A percentile compares a stretch with the other conserved stretches of the same genome.
These are phyloP conservation scores for Penicillium sp. DNA, from an alignment of 2,329 filamentous ascomycete genomes.

Conservation along the genomic window DNA sequence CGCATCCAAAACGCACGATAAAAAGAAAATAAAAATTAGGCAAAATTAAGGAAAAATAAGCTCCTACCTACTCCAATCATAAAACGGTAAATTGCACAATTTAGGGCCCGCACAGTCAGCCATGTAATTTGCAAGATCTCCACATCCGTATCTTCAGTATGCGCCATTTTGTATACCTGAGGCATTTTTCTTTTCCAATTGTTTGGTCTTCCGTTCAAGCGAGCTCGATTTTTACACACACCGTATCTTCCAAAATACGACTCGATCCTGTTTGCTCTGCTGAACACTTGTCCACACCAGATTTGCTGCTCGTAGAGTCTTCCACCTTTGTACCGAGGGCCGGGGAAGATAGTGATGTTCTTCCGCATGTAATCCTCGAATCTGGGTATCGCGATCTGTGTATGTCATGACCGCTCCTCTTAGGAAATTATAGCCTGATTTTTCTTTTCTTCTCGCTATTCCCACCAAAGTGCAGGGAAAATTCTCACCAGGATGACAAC, in stretches of 20 bases:
- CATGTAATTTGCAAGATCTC: conserved; percentile 2
- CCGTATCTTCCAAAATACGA: background rate
- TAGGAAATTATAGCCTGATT: background rate
- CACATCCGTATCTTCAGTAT: conserved; percentile 14
- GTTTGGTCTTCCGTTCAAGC: conserved; percentile 8
- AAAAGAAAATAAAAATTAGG: background rate
- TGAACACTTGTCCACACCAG: background rate
- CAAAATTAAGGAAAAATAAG: conserved; percentile 22
- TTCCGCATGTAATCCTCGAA: background rate
- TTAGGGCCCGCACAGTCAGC: background rate
- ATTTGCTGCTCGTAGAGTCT: background rate
- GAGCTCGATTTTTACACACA: background rate
- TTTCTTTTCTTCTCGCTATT: background rate
- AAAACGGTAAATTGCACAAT: background rate
- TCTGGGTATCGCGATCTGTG: background rate
- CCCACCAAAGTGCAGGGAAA: too few relatives aligned
- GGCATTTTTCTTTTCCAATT: conserved; percentile 27
- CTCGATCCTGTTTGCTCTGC: background rate
- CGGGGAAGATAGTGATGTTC: background rate
- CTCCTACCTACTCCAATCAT: conserved; percentile 9
- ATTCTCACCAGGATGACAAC: too few relatives aligned
- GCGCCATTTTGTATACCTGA: conserved; percentile 27
- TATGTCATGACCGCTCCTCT: background rate
- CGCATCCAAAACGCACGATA: too few relatives aligned
- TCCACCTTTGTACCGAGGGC: background rate